These are phyloP conservation scores for Dactylellina haptotyla DNA, from an alignment of 2,329 filamentous ascomycete genomes.

Conservation along the genomic window DNA sequence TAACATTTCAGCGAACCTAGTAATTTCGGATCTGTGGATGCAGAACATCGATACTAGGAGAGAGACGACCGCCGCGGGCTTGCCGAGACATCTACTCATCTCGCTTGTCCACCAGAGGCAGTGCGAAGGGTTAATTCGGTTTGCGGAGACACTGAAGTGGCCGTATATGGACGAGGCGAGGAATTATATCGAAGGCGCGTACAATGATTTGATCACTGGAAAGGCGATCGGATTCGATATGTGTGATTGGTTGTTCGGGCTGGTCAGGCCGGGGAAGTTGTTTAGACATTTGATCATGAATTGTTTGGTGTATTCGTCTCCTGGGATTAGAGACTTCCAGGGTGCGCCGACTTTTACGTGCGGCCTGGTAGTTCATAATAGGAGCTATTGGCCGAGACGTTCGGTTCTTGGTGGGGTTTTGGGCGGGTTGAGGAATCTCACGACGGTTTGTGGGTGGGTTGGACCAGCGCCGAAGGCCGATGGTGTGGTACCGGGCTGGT, in stretches of 20 bases:
- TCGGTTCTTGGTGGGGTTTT: conserved; percentile 46
- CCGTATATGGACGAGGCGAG: conserved; percentile 48
- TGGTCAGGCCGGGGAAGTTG: conserved; percentile 48
- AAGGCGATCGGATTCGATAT: conserved; percentile 48
- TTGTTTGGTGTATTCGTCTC: conserved; percentile 45
- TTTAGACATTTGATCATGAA: conserved; percentile 52
- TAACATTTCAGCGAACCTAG: conserved; percentile 48
- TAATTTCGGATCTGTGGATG: conserved; percentile 49
- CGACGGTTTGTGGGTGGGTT: conserved; percentile 46
- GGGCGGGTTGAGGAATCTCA: conserved; percentile 46
- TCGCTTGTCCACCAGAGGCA: conserved; percentile 51
- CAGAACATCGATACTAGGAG: conserved; percentile 50
- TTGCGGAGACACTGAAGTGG: conserved; percentile 53
- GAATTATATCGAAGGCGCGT: conserved; percentile 52
- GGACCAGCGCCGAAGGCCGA: conserved; percentile 47
- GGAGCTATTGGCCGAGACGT: conserved; percentile 47
- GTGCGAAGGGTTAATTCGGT: conserved; percentile 47
- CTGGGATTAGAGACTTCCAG: conserved; percentile 40
- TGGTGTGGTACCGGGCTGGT: conserved; percentile 36
- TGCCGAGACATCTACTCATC: conserved; percentile 42
- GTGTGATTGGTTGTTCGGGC: conserved; percentile 52
- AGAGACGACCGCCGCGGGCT: conserved; percentile 32
- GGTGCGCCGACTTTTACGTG: conserved; percentile 46
- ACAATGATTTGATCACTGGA: conserved; percentile 45
- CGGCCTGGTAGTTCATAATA: conserved; percentile 38